Evolutionary conservation across 2,329 filamentous ascomycete genomes (phyloP).

Genomic region (Xylariaceae sp.): DNA sequence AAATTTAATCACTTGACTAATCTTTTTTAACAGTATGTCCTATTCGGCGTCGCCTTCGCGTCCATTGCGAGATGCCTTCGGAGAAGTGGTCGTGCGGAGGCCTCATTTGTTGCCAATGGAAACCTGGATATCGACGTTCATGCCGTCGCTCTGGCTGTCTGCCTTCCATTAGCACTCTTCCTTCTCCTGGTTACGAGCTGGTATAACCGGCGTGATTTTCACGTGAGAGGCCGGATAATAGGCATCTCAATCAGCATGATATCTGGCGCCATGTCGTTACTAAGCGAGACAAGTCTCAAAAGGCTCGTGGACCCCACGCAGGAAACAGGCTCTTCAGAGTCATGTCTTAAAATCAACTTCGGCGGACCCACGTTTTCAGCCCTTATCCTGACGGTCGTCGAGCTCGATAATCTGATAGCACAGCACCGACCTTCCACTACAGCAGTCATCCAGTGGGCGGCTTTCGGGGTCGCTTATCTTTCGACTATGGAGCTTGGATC

Average conservation of each 20-base stretch:
- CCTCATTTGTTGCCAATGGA: conserved; percentile 1
- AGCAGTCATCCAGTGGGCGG: conserved; percentile 13
- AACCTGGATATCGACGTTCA: conserved; percentile 12
- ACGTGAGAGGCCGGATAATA: conserved; percentile 8
- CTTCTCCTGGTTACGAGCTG: conserved; percentile 12
- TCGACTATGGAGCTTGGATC: conserved; percentile 9
- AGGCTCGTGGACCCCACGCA: conserved; percentile 10
- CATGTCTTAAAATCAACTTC: conserved; percentile 5
- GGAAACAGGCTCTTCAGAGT: conserved; percentile 3
- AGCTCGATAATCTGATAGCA: conserved; percentile 13
- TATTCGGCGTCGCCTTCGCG: conserved; percentile 10
- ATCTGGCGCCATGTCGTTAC: conserved; percentile 10
- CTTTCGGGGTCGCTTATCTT: conserved; percentile 14
- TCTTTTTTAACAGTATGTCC: conserved; percentile 6
- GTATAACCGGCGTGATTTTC: conserved; percentile 18
- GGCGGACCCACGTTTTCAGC: conserved; percentile 12
- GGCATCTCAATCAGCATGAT: conserved; percentile 11
- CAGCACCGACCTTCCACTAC: conserved; percentile 16
- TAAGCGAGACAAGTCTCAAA: conserved; percentile 13
- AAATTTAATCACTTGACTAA: conserved; percentile 3
- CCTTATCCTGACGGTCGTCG: conserved; percentile 13
- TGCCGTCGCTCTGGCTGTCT: conserved; percentile 9
- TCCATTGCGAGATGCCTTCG: conserved; percentile 14
- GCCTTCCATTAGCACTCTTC: conserved; percentile 11
- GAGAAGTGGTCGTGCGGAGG: conserved; percentile 12